phyloP scores from a whole-genome alignment of 2,329 filamentous ascomycete genomes.

The Colletotrichum sp. region DNA sequence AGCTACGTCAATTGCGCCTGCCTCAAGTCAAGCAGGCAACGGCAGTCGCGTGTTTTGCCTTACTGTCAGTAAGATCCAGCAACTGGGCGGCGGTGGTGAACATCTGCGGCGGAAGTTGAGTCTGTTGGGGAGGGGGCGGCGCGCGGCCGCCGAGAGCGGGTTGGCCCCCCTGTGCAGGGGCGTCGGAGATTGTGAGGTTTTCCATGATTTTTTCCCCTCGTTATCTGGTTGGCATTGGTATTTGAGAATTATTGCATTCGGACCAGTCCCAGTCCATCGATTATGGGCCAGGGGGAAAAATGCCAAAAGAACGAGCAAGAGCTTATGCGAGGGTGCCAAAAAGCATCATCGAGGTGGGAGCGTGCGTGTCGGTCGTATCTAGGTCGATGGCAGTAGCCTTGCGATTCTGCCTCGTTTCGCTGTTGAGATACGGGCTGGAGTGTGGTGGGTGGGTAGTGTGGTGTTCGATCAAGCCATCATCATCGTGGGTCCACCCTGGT shows the following conservation, averaged over 20 bases:
- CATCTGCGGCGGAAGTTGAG: constrained; percentile 88
- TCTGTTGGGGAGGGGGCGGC: constrained; percentile 45
- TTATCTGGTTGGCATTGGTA: constrained; percentile 21
- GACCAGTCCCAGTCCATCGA: constrained; percentile 18
- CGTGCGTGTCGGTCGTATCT: not conserved
- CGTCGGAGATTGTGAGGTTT: constrained; percentile 56
- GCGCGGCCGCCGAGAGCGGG: constrained; percentile 32
- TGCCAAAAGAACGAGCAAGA: not conserved
- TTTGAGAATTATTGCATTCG: constrained; percentile 16
- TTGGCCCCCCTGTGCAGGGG: constrained; percentile 44
- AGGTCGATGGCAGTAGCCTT: not conserved
- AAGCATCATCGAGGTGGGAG: not conserved
- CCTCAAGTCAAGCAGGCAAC: not conserved
- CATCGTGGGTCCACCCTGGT: constrained; percentile 5
- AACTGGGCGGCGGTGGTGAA: constrained; percentile 97
- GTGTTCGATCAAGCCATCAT: constrained; percentile 11
- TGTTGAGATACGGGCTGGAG: not conserved
- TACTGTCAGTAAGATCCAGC: constrained; percentile 96
- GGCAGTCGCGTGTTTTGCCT: constrained; percentile 41
- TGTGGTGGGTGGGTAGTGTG: not conserved
- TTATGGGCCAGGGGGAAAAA: not conserved
- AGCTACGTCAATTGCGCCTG: not conserved
- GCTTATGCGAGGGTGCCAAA: not conserved
- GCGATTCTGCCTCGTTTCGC: not conserved
- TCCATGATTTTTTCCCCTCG: constrained; percentile 46